A percentile compares a stretch with the other conserved stretches of the same genome.
These are phyloP conservation scores for Sporopachydermia lactativora DNA, from an alignment of 805 yeast genomes.

Conservation along the genomic window DNA sequence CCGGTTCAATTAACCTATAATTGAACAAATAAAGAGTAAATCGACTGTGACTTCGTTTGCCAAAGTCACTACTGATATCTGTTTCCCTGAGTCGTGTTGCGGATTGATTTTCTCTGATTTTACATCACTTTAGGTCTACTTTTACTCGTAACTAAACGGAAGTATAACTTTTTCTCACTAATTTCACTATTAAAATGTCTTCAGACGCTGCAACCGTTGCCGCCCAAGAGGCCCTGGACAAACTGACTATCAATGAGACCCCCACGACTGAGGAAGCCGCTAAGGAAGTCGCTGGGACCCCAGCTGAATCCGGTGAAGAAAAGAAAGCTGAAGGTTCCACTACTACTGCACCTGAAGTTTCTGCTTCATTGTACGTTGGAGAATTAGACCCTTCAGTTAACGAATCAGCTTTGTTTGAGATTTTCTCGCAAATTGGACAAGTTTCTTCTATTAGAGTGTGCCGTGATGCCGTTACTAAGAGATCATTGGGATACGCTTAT, in stretches of 20 bases:
- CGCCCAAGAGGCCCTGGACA: slow-evolving; percentile 22
- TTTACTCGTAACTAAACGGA: no score
- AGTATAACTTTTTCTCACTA: neutral
- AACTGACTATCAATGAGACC: slow-evolving; percentile 17
- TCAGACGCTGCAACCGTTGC: slow-evolving; percentile 21
- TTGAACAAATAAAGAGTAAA: no score
- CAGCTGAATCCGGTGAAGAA: slow-evolving; percentile 13
- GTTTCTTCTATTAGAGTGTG: slow-evolving; percentile 96
- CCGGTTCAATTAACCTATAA: no score
- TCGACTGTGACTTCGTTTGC: no score
- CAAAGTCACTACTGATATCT: no score
- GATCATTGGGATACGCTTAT: slow-evolving; percentile 95
- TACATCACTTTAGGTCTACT: no score
- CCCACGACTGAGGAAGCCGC: slow-evolving; percentile 7
- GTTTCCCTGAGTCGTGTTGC: no score
- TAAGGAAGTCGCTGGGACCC: slow-evolving; percentile 8
- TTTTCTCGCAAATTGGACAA: slow-evolving; percentile 88
- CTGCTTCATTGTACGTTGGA: slow-evolving; percentile 92
- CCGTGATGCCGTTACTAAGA: slow-evolving; percentile 95
- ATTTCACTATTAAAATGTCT: slow-evolving; percentile 9
- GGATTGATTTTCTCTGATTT: no score
- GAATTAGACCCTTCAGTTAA: slow-evolving; percentile 87
- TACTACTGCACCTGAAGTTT: slow-evolving; percentile 35
- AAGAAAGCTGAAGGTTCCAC: slow-evolving; percentile 19
- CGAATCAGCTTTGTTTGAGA: slow-evolving; percentile 89